A percentile compares a stretch with the other conserved stretches of the same genome.
Conservation (phyloP, 495 filamentous ascomycete species). For the Aspergillus biplanus region DNA sequence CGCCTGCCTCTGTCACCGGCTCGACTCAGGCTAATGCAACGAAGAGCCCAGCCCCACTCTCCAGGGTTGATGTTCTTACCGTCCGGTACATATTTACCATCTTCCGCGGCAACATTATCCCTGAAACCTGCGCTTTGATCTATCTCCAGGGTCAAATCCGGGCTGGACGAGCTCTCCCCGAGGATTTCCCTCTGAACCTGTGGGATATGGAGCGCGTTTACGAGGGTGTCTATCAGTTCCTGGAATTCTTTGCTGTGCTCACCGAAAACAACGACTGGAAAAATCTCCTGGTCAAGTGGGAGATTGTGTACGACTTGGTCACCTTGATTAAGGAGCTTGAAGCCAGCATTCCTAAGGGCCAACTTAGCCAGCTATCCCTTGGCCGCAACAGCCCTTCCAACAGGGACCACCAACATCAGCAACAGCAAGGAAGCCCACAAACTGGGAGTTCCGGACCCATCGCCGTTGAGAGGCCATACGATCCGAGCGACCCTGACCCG, state of each 20-base stretch:
- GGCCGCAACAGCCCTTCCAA: conserved; percentile 37
- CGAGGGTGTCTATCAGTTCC: conserved; percentile 87
- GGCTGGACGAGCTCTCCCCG: conserved; percentile 61
- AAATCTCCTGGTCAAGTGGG: conserved; percentile 82
- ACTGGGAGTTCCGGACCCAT: conserved; percentile 45
- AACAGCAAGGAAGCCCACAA: conserved; percentile 29
- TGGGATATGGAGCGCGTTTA: conserved; percentile 96
- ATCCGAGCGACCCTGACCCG: conserved; percentile 53
- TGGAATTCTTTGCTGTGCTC: conserved; percentile 91
- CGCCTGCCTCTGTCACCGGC: conserved; percentile 53
- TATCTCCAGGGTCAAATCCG: conserved; percentile 90
- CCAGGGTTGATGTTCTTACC: conserved; percentile 65
- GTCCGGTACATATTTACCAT: conserved; percentile 90
- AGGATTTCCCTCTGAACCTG: conserved; percentile 89
- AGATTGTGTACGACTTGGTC: conserved; percentile 81
- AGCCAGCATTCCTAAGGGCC: conserved; percentile 76
- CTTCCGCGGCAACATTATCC: conserved; percentile 88
- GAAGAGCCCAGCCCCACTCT: conserved; percentile 40
- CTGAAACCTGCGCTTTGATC: conserved; percentile 90
- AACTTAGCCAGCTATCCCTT: conserved; percentile 51
- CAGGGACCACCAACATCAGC: conserved; percentile 1
- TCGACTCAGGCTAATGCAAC: conserved; percentile 39
- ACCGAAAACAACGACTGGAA: conserved; percentile 74
- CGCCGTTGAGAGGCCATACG: conserved; percentile 60
- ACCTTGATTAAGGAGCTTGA: conserved; percentile 85